Evolutionary conservation across 805 yeast genomes (phyloP), one percentile per base, ranked within the genome.

Genomic region (Lipomyces yamanashiensis): DNA sequence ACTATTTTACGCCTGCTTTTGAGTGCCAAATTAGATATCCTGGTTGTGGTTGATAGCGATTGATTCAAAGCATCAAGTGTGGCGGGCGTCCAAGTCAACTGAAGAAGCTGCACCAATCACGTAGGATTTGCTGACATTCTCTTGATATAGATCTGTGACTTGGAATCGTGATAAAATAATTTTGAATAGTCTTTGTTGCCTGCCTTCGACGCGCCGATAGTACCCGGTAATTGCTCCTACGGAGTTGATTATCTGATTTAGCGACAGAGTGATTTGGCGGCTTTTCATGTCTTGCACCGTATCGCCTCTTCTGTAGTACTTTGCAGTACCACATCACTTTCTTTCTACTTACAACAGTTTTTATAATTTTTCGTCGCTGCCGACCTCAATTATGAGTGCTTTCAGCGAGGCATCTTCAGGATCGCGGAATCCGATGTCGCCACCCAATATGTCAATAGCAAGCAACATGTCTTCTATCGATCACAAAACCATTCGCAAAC

Each of bases 401-500:
- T 53, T 28, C 13, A 36, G 28, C 41, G 57, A 53, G 15, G 6
- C 34, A n/a, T 19, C 28, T 6, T 7, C 39, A 19, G 47, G 36
- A 5, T 6, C 39, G 37, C 57, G 48, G 21, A 53, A 23, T 17
- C 28, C 48, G 19, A 21, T 53, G 15, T 28, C 57, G 33, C 57
- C 57, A 41, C 57, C 57, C 7, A n/a, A 13, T 21, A 53, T 53
- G 48, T 48, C 57, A 13, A 19, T 49, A 12, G 28, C 13, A 9
- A 40, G 41, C 39, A 37, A 48, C 28, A 47, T 45, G 59, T 56
- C 59, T 15, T 19, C 59, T 2, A 40, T 17, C 10, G 61, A 67
- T 21, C 70, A 67, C 62, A 67, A 69, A 28, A 50, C 53, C 33
- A 67, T 69, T 19, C 68, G 69, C 44, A 66, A 64, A 28, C 72